Conservation (phyloP, 805 yeast species). For the Pichia membranifaciens region DNA sequence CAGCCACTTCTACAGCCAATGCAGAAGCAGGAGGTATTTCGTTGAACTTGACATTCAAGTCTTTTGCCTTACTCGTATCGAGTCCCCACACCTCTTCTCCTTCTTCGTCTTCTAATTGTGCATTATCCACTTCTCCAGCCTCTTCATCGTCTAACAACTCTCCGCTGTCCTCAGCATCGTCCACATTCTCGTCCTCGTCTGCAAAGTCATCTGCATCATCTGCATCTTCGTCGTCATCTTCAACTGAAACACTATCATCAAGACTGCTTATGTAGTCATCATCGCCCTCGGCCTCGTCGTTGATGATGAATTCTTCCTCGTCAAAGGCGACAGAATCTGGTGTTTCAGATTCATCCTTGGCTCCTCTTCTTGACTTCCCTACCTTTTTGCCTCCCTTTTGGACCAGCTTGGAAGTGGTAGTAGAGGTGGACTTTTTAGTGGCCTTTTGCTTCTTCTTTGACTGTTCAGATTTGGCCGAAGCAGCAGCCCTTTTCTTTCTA, state of each 20-base stretch:
- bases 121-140: constrained; percentile 9
- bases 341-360: neutral
- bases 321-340: neutral
- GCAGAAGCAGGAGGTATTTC: constrained; percentile 19
- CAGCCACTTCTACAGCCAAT: constrained; percentile 20
- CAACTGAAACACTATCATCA: neutral
- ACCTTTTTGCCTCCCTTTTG: constrained; percentile 2
- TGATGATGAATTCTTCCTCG: constrained; percentile 9
- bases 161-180: constrained; percentile 12
- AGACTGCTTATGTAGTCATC: constrained; percentile 13
- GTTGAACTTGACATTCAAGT: constrained; percentile 19
- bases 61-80: constrained; percentile 18
- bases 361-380: constrained; percentile 3
- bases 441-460: neutral
- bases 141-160: constrained; percentile 4
- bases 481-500: constrained; percentile 20
- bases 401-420: constrained; percentile 7
- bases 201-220: constrained; percentile 6
- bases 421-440: constrained; percentile 5
- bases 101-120: constrained; percentile 10
- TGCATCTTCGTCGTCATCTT: constrained; percentile 7
- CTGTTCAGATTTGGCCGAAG: neutral
- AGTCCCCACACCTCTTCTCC: constrained; percentile 21
- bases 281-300: constrained; percentile 6
- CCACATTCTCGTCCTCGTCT: constrained; percentile 9